phyloP scores from a whole-genome alignment of 2,329 filamentous ascomycete species.

The Trichophaea hybrida region DNA sequence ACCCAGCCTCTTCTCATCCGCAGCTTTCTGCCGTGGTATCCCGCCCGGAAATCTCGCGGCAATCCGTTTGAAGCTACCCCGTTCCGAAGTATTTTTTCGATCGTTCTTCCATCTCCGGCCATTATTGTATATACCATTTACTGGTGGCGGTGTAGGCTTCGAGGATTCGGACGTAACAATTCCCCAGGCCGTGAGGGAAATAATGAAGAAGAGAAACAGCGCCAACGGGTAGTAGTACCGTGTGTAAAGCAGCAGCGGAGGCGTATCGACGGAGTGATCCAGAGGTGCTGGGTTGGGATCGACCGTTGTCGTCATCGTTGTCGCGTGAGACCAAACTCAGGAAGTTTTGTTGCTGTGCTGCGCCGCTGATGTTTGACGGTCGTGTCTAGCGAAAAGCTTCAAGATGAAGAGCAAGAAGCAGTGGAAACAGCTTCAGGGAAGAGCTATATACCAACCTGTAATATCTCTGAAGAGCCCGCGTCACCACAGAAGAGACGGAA shows the following conservation, averaged over 20 bases:
- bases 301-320: neutral
- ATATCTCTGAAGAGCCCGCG: neutral
- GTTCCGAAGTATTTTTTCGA: constrained; percentile 41
- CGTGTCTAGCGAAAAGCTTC: neutral
- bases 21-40: constrained; percentile 35
- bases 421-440: neutral
- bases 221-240: constrained; percentile 50
- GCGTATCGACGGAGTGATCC: constrained; percentile 11
- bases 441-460: neutral
- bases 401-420: neutral
- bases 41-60: constrained; percentile 29
- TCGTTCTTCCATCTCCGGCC: neutral
- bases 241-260: constrained; percentile 16
- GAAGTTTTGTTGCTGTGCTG: neutral
- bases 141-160: constrained; percentile 29
- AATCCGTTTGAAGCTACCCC: constrained; percentile 46
- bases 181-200: constrained; percentile 47
- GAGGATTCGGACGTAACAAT: constrained; percentile 36
- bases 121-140: constrained; percentile 16
- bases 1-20: constrained; percentile 41
- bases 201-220: constrained; percentile 49
- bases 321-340: neutral
- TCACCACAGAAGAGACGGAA: neutral
- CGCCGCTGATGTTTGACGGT: neutral
- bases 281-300: neutral